A percentile compares a stretch with the other conserved stretches of the same genome.
These are phyloP conservation scores for Zasmidium citrigriseum DNA, from an alignment of 2,329 filamentous ascomycete genomes.

Conservation along the genomic window DNA sequence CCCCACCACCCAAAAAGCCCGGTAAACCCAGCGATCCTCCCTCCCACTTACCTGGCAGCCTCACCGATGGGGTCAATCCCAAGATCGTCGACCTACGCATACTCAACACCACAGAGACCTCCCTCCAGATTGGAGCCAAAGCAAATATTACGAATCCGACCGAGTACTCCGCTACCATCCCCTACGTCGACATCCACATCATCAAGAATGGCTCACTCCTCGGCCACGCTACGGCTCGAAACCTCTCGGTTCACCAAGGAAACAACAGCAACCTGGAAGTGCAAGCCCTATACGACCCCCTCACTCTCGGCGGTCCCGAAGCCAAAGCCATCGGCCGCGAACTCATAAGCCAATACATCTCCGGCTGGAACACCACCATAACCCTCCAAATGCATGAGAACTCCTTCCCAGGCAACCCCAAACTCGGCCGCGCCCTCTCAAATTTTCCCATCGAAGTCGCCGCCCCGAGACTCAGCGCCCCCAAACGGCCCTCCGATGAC, in stretches of 20 bases:
- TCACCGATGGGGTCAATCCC: constrained; percentile 49
- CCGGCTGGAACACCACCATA: constrained; percentile 80
- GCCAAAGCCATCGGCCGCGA: constrained; percentile 67
- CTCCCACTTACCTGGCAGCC: constrained; percentile 6
- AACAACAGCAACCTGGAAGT: constrained; percentile 71
- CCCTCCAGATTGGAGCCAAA: constrained; percentile 68
- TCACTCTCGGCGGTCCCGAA: constrained; percentile 59
- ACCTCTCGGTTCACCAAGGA: constrained; percentile 66
- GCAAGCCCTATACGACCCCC: constrained; percentile 73
- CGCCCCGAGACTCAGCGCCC: constrained; percentile 64
- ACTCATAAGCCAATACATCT: constrained; percentile 82
- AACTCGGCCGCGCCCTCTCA: constrained; percentile 72
- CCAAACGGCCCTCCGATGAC: constrained; percentile 52
- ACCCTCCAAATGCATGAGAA: constrained; percentile 69
- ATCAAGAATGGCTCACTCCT: constrained; percentile 69
- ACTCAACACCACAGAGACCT: constrained; percentile 68
- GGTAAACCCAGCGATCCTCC: constrained; percentile 7
- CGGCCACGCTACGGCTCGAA: constrained; percentile 69
- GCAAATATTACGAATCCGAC: constrained; percentile 92
- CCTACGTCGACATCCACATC: constrained; percentile 62
- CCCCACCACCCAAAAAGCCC: constrained; percentile 7
- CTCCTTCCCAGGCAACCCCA: constrained; percentile 73
- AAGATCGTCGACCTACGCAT: constrained; percentile 72
- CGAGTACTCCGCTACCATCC: constrained; percentile 78
- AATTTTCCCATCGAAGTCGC: constrained; percentile 70